phyloP scores from a whole-genome alignment of 2,329 filamentous ascomycete genomes.

The Trichoderma oligosporum region DNA sequence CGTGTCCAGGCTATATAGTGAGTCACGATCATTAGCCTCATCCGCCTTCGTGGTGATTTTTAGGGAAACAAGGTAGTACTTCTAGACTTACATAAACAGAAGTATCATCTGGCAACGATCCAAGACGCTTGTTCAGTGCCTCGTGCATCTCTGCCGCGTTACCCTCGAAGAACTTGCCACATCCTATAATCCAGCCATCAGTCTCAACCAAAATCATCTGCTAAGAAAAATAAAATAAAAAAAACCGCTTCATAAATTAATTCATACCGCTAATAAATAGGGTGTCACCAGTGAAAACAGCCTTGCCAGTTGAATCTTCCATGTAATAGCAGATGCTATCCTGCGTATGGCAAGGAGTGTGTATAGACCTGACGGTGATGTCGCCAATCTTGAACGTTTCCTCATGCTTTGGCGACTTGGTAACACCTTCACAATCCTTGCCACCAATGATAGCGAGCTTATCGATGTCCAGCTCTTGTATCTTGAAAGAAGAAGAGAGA shows the following conservation, averaged over 20 bases:
- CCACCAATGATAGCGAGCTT: slow-evolving; percentile 79
- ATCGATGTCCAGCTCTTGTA: slow-evolving; percentile 49
- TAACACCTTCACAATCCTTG: slow-evolving; percentile 78
- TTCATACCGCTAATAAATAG: slow-evolving; percentile 80
- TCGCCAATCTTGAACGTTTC: slow-evolving; percentile 77
- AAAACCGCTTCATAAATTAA: not conserved
- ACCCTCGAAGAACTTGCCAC: slow-evolving; percentile 94
- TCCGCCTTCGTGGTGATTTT: too few species aligned
- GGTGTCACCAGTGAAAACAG: slow-evolving; percentile 93
- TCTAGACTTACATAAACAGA: slow-evolving; percentile 73
- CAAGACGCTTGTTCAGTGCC: slow-evolving; percentile 82
- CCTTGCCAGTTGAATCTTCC: slow-evolving; percentile 71
- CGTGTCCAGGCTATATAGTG: slow-evolving; percentile 75
- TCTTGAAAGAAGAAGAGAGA: too few species aligned
- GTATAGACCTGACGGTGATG: slow-evolving; percentile 80
- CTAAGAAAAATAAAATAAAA: not conserved
- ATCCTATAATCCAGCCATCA: slow-evolving; percentile 54
- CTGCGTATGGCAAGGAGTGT: slow-evolving; percentile 97
- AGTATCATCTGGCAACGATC: slow-evolving; percentile 79
- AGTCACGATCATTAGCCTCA: not conserved
- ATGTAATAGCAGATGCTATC: slow-evolving; percentile 96
- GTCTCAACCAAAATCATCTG: not conserved
- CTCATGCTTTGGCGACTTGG: slow-evolving; percentile 68
- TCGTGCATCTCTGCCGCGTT: slow-evolving; percentile 86
- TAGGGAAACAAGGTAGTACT: not conserved